These are phyloP conservation scores for Pseudogymnoascus sp. DNA, from an alignment of 2,329 filamentous ascomycete genomes.

Conservation along the genomic window DNA sequence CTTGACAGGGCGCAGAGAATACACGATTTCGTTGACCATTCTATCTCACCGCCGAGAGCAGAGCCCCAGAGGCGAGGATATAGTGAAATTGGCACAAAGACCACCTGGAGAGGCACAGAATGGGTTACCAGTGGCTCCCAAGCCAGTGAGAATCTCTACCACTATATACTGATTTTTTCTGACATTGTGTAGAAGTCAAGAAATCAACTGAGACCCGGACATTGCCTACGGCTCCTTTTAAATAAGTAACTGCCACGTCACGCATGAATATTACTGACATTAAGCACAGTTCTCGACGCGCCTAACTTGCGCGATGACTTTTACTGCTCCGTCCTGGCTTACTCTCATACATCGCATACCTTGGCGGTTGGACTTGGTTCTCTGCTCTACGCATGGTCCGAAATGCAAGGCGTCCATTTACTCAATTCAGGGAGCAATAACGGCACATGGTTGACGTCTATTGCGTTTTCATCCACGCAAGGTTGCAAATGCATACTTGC, in stretches of 20 bases:
- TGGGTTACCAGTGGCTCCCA: conserved; percentile 21
- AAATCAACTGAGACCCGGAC: conserved; percentile 31
- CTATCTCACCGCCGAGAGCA: conserved; percentile 21
- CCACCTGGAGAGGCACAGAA: conserved; percentile 27
- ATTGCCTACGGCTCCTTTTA: conserved; percentile 68
- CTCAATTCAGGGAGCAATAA: conserved; percentile 43
- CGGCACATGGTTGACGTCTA: conserved; percentile 62
- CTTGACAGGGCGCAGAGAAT: conserved; percentile 63
- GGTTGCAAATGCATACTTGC: conserved; percentile 76
- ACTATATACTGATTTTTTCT: not conserved
- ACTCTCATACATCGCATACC: conserved; percentile 64
- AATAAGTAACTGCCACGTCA: conserved; percentile 40
- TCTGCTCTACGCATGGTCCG: conserved; percentile 83
- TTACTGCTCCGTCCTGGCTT: conserved; percentile 87
- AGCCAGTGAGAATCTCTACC: conserved; percentile 15
- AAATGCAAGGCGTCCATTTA: conserved; percentile 56
- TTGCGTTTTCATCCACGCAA: conserved; percentile 78
- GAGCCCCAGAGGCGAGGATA: conserved; percentile 23
- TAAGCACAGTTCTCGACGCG: conserved; percentile 70
- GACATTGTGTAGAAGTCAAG: conserved; percentile 18
- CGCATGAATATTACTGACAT: conserved; percentile 25
- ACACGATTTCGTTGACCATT: conserved; percentile 40
- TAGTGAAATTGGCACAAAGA: conserved; percentile 19
- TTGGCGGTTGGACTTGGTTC: conserved; percentile 78
- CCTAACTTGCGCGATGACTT: conserved; percentile 88